Percentiles rank a stretch among this genome's conserved stretches.
phyloP scores from a whole-genome alignment of 2,329 filamentous ascomycete genomes.

The Emergomyces pasteurianus region DNA sequence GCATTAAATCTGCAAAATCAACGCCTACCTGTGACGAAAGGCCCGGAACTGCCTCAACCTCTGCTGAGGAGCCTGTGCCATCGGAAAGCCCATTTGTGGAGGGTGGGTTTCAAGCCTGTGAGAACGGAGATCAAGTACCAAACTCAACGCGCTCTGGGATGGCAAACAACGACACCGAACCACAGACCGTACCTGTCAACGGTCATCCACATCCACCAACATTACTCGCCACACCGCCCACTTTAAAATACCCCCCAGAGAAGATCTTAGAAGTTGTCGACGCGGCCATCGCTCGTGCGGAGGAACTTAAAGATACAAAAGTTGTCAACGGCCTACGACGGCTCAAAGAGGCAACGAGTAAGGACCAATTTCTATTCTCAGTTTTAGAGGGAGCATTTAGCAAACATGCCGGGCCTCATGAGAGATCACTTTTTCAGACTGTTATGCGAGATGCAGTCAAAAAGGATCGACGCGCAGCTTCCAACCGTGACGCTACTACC shows the following conservation, averaged over 20 bases:
- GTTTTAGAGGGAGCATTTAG: conserved; percentile 20
- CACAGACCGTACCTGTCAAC: conserved; percentile 9
- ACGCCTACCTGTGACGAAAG: conserved; percentile 9
- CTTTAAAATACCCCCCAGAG: conserved; percentile 18
- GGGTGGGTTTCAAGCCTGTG: not conserved
- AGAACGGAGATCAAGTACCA: not conserved
- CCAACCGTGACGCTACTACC: conserved; percentile 6
- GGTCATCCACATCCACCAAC: conserved; percentile 11
- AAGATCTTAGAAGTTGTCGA: conserved; percentile 18
- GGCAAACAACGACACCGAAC: conserved; percentile 7
- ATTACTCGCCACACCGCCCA: conserved; percentile 10
- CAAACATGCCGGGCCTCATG: conserved; percentile 16
- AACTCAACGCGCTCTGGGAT: conserved; percentile 1
- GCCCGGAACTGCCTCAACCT: conserved; percentile 11
- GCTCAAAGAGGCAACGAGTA: conserved; percentile 18
- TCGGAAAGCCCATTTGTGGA: conserved; percentile 4
- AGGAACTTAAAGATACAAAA: conserved; percentile 18
- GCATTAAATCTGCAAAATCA: conserved; percentile 8
- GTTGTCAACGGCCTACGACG: conserved; percentile 20
- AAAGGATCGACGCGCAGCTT: conserved; percentile 10
- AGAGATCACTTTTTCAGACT: conserved; percentile 20
- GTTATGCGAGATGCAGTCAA: conserved; percentile 20
- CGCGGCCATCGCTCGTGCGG: conserved; percentile 18
- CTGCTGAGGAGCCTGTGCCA: conserved; percentile 6
- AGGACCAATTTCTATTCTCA: conserved; percentile 22